phyloP scores from a whole-genome alignment of 805 yeast genomes.

The Ogataea ganodermae region DNA sequence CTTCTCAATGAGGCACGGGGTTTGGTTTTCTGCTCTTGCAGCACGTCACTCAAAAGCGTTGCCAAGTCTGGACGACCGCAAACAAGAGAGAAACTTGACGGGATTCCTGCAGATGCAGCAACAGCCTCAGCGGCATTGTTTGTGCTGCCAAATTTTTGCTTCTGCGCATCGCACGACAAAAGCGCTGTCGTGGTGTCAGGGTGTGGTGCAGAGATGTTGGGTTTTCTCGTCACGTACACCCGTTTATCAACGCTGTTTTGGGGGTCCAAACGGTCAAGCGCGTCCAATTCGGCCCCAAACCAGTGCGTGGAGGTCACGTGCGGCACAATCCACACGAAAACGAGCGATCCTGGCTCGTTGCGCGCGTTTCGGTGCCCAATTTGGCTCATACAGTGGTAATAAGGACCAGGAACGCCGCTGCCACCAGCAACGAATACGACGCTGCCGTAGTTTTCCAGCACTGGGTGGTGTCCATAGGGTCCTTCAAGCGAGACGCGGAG shows the following conservation, averaged over 20 bases:
- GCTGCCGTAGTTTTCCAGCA: constrained; percentile 43
- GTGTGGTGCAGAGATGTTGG: neutral
- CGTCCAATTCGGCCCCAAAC: constrained; percentile 45
- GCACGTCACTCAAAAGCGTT: constrained; percentile 10
- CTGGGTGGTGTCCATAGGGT: constrained; percentile 50
- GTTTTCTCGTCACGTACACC: constrained; percentile 27
- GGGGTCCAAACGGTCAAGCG: constrained; percentile 20
- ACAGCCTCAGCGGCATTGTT: neutral
- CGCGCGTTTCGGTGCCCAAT: constrained; percentile 18
- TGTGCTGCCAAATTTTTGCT: too few species aligned
- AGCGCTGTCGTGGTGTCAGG: constrained; percentile 7
- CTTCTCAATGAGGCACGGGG: constrained; percentile 28
- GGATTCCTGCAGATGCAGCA: neutral
- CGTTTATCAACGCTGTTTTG: constrained; percentile 17
- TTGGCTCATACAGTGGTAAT: constrained; percentile 44
- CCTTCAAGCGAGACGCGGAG: constrained; percentile 49
- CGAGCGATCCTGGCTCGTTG: constrained; percentile 28
- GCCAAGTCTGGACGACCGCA: constrained; percentile 15
- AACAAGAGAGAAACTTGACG: constrained; percentile 34
- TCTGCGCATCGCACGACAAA: constrained; percentile 1
- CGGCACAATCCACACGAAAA: constrained; percentile 51
- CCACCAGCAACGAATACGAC: constrained; percentile 57
- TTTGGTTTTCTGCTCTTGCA: constrained; percentile 1
- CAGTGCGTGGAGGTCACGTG: constrained; percentile 42
- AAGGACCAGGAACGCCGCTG: constrained; percentile 57